phyloP scores from a whole-genome alignment of 2,329 filamentous ascomycete genomes.

The Neofusicoccum umdonicola region DNA sequence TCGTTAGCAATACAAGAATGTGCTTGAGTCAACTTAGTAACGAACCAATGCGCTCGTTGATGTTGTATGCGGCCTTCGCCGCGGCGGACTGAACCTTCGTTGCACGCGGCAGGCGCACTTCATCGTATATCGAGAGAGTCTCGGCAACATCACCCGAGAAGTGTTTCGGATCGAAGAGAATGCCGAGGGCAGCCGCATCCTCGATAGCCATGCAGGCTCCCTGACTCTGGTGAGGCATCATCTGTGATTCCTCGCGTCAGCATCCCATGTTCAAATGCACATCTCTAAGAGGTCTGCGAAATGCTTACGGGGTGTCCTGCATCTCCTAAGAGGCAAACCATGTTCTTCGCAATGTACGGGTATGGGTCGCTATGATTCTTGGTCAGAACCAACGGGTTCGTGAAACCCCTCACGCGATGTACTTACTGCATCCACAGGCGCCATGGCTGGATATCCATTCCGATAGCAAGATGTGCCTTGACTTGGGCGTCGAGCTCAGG shows the following conservation, averaged over 20 bases:
- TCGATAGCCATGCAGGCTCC: conserved; percentile 69
- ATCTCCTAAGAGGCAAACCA: conserved; percentile 61
- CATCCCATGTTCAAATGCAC: not conserved
- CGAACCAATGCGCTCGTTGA: conserved; percentile 44
- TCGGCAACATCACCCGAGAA: conserved; percentile 38
- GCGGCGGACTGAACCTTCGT: conserved; percentile 39
- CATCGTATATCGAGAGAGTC: conserved; percentile 35
- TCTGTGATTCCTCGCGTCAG: conserved; percentile 27
- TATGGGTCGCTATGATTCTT: not conserved
- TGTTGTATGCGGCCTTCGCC: conserved; percentile 38
- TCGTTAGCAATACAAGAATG: not conserved
- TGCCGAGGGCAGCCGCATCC: conserved; percentile 62
- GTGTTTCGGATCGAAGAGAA: conserved; percentile 54
- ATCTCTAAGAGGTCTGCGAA: too few relatives aligned
- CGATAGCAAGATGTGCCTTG: conserved; percentile 56
- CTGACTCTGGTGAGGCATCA: conserved; percentile 69
- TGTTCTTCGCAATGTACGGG: conserved; percentile 21
- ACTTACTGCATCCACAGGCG: conserved; percentile 65
- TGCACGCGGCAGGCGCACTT: conserved; percentile 36
- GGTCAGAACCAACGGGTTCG: not conserved
- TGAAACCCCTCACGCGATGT: conserved; percentile 40
- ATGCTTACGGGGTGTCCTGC: conserved; percentile 41
- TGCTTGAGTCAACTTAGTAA: too few relatives aligned
- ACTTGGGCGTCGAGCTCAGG: conserved; percentile 60
- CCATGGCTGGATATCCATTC: conserved; percentile 64